phyloP scores from a whole-genome alignment of 345 rosid genomes.

The Arabis hirsuta region DNA sequence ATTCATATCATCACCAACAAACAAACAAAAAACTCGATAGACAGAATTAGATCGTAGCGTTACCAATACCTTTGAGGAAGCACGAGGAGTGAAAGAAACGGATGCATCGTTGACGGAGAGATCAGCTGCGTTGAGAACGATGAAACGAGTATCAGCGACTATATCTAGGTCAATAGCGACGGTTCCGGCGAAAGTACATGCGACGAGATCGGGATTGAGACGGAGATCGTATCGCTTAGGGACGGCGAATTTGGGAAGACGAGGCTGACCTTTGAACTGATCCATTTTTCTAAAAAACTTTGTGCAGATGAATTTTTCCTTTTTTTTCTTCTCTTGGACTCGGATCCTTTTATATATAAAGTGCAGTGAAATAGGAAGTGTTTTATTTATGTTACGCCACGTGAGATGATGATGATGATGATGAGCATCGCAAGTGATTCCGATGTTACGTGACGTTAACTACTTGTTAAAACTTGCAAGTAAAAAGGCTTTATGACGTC shows the following conservation, averaged over 20 bases:
- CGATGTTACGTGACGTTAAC: not conserved
- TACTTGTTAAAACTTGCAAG: not conserved
- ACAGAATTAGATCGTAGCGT: not conserved
- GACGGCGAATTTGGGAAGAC: conserved; percentile 82
- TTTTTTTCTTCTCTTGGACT: not conserved
- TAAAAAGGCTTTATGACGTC: not conserved
- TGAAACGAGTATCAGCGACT: conserved; percentile 60
- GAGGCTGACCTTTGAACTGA: conserved; percentile 80
- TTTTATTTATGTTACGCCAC: conserved; percentile 33
- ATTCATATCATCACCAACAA: not conserved
- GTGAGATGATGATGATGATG: conserved; percentile 19
- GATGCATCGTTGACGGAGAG: conserved; percentile 57
- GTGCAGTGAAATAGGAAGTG: not conserved
- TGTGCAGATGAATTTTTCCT: not conserved
- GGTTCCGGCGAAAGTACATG: conserved; percentile 74
- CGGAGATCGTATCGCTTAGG: conserved; percentile 83
- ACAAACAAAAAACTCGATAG: not conserved
- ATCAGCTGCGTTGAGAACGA: conserved; percentile 97
- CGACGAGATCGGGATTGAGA: conserved; percentile 75
- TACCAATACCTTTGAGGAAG: conserved; percentile 58
- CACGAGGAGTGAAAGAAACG: conserved; percentile 53
- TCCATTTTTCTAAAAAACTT: conserved; percentile 55
- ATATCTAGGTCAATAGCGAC: conserved; percentile 65
- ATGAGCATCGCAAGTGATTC: conserved; percentile 1
- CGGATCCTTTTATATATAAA: conserved; percentile 5